Conservation (phyloP, 495 filamentous ascomycete species). For the Aspergillus ostianus region DNA sequence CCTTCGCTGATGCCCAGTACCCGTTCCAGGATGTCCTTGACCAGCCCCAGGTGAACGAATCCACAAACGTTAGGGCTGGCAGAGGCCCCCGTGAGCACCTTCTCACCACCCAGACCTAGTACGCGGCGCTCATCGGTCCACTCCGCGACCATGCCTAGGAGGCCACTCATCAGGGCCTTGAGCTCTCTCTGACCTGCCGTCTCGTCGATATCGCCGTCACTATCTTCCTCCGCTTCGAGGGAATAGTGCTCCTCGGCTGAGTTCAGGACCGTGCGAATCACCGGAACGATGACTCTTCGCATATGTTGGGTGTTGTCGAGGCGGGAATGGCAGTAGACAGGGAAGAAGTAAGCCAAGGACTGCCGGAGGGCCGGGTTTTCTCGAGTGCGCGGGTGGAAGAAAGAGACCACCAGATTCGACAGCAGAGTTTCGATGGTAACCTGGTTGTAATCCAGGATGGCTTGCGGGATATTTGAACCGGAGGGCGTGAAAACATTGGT, state of each 20-base stretch:
- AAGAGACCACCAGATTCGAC: conserved; percentile 75
- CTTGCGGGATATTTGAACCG: conserved; percentile 36
- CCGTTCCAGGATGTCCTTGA: conserved; percentile 37
- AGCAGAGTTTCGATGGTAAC: conserved; percentile 63
- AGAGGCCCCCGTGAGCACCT: conserved; percentile 50
- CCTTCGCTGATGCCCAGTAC: conserved; percentile 31
- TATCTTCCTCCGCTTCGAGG: conserved; percentile 54
- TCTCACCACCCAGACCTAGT: conserved; percentile 63
- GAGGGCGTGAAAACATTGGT: conserved; percentile 51
- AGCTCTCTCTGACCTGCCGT: conserved; percentile 73
- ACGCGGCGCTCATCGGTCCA: conserved; percentile 95
- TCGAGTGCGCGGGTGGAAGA: conserved; percentile 84
- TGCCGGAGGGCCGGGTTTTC: conserved; percentile 87
- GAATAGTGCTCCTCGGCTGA: conserved; percentile 50
- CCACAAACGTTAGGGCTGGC: conserved; percentile 49
- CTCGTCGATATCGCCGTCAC: conserved; percentile 58
- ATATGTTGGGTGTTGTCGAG: conserved; percentile 78
- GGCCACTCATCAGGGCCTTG: conserved; percentile 72
- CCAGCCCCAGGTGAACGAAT: conserved; percentile 51
- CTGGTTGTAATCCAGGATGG: conserved; percentile 49
- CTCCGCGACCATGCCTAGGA: conserved; percentile 80
- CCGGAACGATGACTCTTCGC: conserved; percentile 64
- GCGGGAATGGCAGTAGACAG: conserved; percentile 86
- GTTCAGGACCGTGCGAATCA: conserved; percentile 60
- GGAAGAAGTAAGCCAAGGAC: conserved; percentile 90